A percentile compares a stretch with the other conserved stretches of the same genome.
Evolutionary conservation across 2,329 filamentous ascomycete species (phyloP).

Genomic region (Neonectria neomacrospora): DNA sequence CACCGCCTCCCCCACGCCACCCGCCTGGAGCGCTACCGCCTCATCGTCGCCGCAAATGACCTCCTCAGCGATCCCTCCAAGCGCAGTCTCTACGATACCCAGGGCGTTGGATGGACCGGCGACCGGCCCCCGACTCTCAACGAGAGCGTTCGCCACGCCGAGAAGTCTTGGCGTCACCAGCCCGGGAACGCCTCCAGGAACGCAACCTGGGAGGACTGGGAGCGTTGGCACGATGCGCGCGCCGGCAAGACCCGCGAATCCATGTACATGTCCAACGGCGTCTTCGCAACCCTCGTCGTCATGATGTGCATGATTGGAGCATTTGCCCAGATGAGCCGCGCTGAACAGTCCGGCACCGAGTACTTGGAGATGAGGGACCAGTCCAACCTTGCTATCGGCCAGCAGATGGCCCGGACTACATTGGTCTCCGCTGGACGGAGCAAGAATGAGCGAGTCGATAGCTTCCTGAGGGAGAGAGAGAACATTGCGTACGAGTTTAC

Average conservation of each 20-base stretch:
- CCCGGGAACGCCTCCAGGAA: conserved; percentile 69
- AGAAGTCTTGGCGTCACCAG: conserved; percentile 61
- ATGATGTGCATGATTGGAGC: conserved; percentile 75
- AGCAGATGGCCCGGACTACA: conserved; percentile 65
- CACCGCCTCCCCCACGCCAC: conserved; percentile 61
- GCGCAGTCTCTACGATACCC: conserved; percentile 83
- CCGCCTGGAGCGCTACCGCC: conserved; percentile 87
- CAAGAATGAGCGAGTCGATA: conserved; percentile 76
- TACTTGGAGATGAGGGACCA: conserved; percentile 75
- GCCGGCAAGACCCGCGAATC: conserved; percentile 60
- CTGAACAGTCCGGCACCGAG: conserved; percentile 69
- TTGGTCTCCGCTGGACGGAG: conserved; percentile 62
- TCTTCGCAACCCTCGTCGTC: conserved; percentile 77
- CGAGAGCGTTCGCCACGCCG: conserved; percentile 50
- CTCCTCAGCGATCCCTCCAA: conserved; percentile 85
- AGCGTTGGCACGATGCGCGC: conserved; percentile 75
- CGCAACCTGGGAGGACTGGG: conserved; percentile 99
- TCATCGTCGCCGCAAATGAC: conserved; percentile 87
- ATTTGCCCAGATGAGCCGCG: conserved; percentile 77
- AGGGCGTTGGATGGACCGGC: conserved; percentile 81
- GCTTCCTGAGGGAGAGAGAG: conserved; percentile 80
- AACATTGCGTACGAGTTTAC: conserved; percentile 49
- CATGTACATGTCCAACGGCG: conserved; percentile 79
- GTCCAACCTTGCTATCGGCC: conserved; percentile 72
- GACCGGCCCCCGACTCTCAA: conserved; percentile 65